Percentiles rank a stretch among this genome's conserved stretches.
Evolutionary conservation across 306 rosid species (phyloP).

Genomic region (Corylus americana): DNA sequence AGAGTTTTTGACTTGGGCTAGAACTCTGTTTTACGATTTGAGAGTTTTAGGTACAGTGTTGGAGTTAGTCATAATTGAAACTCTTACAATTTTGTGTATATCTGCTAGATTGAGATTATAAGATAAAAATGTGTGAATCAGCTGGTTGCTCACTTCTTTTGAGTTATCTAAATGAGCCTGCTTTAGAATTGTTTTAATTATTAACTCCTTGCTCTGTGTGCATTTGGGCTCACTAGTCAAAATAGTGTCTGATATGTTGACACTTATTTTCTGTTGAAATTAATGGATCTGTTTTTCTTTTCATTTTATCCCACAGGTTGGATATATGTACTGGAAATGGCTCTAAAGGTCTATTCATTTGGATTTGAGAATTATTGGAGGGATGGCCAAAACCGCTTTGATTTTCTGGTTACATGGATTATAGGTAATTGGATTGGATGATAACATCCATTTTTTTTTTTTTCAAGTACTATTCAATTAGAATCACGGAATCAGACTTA

Average conservation of each 20-base stretch:
- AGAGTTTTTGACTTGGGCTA: background rate
- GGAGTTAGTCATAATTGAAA: background rate
- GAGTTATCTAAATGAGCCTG: slow-evolving; percentile 1
- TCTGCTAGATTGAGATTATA: background rate
- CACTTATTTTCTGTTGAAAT: background rate
- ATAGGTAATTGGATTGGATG: slow-evolving; percentile 60
- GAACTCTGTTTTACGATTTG: background rate
- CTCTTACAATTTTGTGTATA: background rate
- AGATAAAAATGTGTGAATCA: background rate
- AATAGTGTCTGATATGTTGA: slow-evolving; percentile 1
- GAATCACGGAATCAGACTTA: background rate
- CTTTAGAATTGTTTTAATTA: slow-evolving; percentile 3
- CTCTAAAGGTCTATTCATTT: slow-evolving; percentile 70
- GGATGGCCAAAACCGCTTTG: slow-evolving; percentile 93
- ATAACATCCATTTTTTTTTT: background rate
- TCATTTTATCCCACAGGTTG: slow-evolving; percentile 60
- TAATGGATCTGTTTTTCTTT: slow-evolving; percentile 30
- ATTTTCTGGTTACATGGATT: slow-evolving; percentile 74
- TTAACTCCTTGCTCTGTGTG: slow-evolving; percentile 14
- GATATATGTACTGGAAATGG: slow-evolving; percentile 90
- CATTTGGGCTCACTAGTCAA: slow-evolving; percentile 15
- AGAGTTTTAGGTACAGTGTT: slow-evolving; percentile 2
- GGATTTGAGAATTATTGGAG: slow-evolving; percentile 96
- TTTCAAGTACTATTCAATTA: background rate
- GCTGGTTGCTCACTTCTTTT: background rate